Conservation (phyloP, 139 green algal species). For the Ettlia oleoabundans region DNA sequence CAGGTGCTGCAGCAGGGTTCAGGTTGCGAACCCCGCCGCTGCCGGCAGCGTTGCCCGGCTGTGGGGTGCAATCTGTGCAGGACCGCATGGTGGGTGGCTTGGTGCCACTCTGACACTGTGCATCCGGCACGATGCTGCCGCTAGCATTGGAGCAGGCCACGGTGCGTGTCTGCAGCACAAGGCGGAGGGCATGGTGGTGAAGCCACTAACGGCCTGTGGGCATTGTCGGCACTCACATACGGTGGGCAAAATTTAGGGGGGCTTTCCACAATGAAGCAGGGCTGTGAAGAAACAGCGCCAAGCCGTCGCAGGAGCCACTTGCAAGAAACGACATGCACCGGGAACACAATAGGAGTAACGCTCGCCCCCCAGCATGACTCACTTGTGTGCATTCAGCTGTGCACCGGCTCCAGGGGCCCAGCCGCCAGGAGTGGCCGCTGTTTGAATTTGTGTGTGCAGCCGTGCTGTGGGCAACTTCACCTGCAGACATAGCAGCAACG, state of each 20-base stretch:
- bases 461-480: background rate
- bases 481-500: background rate
- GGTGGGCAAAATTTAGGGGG: too few species aligned
- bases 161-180: conserved; percentile 6
- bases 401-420: conserved; percentile 13
- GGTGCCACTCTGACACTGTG: background rate
- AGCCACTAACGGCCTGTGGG: too few species aligned
- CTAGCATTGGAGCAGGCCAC: background rate
- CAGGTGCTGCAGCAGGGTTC: background rate
- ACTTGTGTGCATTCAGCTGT: background rate
- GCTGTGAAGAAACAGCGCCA: too few species aligned
- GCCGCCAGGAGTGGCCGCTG: conserved; percentile 7
- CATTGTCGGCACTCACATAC: too few species aligned
- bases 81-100: background rate
- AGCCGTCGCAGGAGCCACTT: too few species aligned
- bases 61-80: background rate
- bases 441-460: background rate
- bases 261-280: too few species aligned
- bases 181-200: too few species aligned
- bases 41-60: background rate
- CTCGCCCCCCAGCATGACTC: too few species aligned
- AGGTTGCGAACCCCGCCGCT: background rate
- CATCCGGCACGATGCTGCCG: background rate
- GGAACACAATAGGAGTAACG: too few species aligned
- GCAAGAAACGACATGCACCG: too few species aligned